These are phyloP conservation scores for Clonostachys solani DNA, from an alignment of 2,329 filamentous ascomycete species.

Conservation along the genomic window DNA sequence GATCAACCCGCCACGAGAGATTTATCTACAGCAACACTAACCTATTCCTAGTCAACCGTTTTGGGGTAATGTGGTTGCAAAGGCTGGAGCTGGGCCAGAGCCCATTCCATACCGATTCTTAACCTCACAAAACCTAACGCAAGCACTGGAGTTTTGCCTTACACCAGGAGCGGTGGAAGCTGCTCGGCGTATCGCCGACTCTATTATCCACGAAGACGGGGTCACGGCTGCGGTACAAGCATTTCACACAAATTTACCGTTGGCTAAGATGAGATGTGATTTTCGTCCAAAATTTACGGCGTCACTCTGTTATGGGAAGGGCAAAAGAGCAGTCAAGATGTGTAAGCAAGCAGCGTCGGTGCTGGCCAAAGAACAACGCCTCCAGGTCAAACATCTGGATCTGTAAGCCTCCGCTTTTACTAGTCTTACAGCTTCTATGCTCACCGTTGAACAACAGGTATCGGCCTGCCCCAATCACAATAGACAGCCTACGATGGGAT, in stretches of 20 bases:
- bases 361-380: background rate
- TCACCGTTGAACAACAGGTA: too few species aligned
- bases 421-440: too few species aligned
- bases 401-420: too few species aligned
- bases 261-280: slow-evolving; percentile 24
- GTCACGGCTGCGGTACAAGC: slow-evolving; percentile 24
- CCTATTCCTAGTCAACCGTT: slow-evolving; percentile 25
- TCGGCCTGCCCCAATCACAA: slow-evolving; percentile 12
- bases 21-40: background rate
- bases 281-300: slow-evolving; percentile 39
- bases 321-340: background rate
- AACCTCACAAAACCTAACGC: slow-evolving; percentile 22
- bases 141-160: slow-evolving; percentile 27
- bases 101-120: slow-evolving; percentile 29
- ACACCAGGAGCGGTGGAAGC: slow-evolving; percentile 15
- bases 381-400: slow-evolving; percentile 37
- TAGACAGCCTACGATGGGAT: slow-evolving; percentile 25
- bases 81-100: slow-evolving; percentile 30
- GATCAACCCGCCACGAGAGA: background rate
- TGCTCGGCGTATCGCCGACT: background rate
- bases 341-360: background rate
- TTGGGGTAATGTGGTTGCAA: slow-evolving; percentile 34
- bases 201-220: background rate
- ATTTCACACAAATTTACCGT: slow-evolving; percentile 29
- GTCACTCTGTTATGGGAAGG: slow-evolving; percentile 10